A percentile compares a stretch with the other conserved stretches of the same genome.
Evolutionary conservation across 352 stramenopile species (phyloP).

Genomic region (Phytophthora capsici): DNA sequence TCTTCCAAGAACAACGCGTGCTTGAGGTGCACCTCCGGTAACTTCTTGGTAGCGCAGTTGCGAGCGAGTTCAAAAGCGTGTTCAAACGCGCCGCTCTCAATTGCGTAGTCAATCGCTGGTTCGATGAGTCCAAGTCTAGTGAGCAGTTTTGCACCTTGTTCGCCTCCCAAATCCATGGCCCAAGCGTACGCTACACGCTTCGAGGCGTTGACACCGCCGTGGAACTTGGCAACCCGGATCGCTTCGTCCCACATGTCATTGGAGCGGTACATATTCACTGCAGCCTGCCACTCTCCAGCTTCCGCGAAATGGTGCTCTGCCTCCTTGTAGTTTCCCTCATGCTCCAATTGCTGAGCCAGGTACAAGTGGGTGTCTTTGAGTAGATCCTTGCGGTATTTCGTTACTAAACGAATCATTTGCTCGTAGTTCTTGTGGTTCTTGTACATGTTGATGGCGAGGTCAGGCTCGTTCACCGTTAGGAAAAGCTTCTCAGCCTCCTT

Average conservation of each 20-base stretch:
- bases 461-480: slow-evolving; percentile 91
- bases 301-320: slow-evolving; percentile 95
- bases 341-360: slow-evolving; percentile 92
- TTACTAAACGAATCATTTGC: slow-evolving; percentile 95
- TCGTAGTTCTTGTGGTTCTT: slow-evolving; percentile 96
- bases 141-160: slow-evolving; percentile 92
- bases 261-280: slow-evolving; percentile 95
- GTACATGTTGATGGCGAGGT: slow-evolving; percentile 97
- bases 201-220: slow-evolving; percentile 91
- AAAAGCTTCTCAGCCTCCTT: slow-evolving; percentile 96
- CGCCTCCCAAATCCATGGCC: slow-evolving; percentile 91
- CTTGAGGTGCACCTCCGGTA: slow-evolving; percentile 94
- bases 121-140: slow-evolving; percentile 92
- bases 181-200: slow-evolving; percentile 95
- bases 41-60: slow-evolving; percentile 85
- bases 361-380: slow-evolving; percentile 95
- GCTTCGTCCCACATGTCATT: slow-evolving; percentile 96
- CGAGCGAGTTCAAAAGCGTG: slow-evolving; percentile 93
- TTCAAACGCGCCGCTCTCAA: slow-evolving; percentile 93
- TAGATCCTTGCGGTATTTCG: slow-evolving; percentile 93
- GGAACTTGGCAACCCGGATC: slow-evolving; percentile 93
- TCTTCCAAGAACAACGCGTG: slow-evolving; percentile 94
- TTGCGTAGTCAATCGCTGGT: slow-evolving; percentile 93
- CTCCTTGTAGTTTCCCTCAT: slow-evolving; percentile 92
- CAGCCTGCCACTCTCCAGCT: slow-evolving; percentile 91